Percentiles rank a stretch among this genome's conserved stretches.
phyloP scores from a whole-genome alignment of 257 asterid genomes.

The Marsdenia floribunda region DNA sequence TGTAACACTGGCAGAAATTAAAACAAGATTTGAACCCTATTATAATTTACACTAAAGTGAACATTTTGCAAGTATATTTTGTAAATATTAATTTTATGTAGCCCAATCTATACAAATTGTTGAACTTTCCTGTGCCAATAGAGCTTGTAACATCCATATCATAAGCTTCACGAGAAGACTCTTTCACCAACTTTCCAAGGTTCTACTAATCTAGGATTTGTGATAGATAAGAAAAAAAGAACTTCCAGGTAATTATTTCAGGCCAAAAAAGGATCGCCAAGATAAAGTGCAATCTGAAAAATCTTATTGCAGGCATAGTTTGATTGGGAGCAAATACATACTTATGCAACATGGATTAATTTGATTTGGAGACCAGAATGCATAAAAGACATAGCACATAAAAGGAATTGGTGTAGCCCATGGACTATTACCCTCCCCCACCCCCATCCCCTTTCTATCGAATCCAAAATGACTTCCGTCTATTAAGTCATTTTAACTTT shows the following conservation, averaged over 20 bases:
- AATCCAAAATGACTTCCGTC: not conserved
- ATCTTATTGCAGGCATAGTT: not conserved
- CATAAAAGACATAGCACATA: not conserved
- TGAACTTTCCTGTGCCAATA: not conserved
- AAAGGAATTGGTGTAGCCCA: not conserved
- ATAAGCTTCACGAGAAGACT: not conserved
- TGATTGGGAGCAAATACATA: not conserved
- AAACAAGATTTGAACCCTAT: not conserved
- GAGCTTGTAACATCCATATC: not conserved
- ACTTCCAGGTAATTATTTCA: not conserved
- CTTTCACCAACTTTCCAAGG: not conserved
- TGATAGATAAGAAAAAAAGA: not conserved
- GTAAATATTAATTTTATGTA: not conserved
- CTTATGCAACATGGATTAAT: not conserved
- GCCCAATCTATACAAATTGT: not conserved
- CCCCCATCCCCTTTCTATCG: not conserved
- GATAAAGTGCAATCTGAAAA: not conserved
- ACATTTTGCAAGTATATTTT: not conserved
- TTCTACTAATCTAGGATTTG: not conserved
- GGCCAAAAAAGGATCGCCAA: not conserved
- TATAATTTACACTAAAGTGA: not conserved
- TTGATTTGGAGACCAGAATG: not conserved
- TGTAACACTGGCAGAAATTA: not conserved
- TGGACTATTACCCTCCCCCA: not conserved
- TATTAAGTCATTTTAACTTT: too few species aligned